These are phyloP conservation scores for Vitis hybrid DNA, from an alignment of 177 flowering plant genomes.

Conservation along the genomic window DNA sequence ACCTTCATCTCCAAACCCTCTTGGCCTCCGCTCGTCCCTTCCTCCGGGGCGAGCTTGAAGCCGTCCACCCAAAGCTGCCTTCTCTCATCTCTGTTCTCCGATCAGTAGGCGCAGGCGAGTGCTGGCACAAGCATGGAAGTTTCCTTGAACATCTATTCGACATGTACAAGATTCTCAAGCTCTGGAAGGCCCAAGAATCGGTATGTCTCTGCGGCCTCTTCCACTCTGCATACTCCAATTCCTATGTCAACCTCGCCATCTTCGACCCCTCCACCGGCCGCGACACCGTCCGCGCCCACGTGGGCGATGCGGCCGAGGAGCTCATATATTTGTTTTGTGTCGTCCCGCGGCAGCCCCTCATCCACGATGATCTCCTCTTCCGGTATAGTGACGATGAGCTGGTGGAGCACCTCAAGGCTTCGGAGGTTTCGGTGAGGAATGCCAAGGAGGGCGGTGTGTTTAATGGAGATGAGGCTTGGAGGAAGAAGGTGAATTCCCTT, in stretches of 20 bases:
- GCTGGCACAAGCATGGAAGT: conserved; percentile 98
- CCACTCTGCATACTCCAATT: conserved; percentile 97
- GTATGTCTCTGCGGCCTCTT: conserved; percentile 89
- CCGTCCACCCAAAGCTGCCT: conserved; percentile 56
- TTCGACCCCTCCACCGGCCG: too few relatives aligned
- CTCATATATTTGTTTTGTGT: too few relatives aligned
- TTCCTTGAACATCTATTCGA: conserved; percentile 88
- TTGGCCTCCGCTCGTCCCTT: conserved; percentile 68
- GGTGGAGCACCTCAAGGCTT: too few relatives aligned
- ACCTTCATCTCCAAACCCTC: conserved; percentile 26
- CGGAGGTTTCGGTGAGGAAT: too few relatives aligned
- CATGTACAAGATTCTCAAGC: conserved; percentile 63
- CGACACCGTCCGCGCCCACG: too few relatives aligned
- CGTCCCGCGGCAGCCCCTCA: conserved; percentile 20
- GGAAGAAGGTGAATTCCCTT: conserved; percentile 55
- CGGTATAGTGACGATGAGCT: too few relatives aligned
- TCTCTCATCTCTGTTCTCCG: conserved; percentile 62
- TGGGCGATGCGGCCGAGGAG: too few relatives aligned
- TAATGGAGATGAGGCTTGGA: conserved; percentile 56
- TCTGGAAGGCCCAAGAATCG: conserved; percentile 67
- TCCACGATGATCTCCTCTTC: too few relatives aligned
- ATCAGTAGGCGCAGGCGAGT: conserved; percentile 89
- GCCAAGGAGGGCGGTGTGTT: neutral
- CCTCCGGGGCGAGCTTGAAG: conserved; percentile 69
- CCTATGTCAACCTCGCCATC: conserved; percentile 32